Conservation (phyloP, 2,329 filamentous ascomycete species). For the Claviceps arundinis region DNA sequence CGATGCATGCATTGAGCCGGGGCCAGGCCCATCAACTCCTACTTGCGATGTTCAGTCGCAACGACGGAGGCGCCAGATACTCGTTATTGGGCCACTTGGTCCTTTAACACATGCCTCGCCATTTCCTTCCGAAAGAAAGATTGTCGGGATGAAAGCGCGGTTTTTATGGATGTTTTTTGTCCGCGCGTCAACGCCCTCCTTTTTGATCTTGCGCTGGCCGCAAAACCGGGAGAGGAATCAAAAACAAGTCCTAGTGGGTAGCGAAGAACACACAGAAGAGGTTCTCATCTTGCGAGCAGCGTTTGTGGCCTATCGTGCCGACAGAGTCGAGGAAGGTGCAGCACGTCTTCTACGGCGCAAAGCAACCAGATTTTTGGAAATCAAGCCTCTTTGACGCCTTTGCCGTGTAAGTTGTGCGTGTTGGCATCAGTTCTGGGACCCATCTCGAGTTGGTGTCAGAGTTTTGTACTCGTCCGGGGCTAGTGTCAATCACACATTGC, state of each 20-base stretch:
- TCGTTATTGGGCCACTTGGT: conserved; percentile 16
- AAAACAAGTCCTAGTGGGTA: conserved; percentile 89
- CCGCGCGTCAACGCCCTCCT: conserved; percentile 59
- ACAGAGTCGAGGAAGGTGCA: conserved; percentile 4
- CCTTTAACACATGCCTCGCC: conserved; percentile 31
- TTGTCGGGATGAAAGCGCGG: conserved; percentile 50
- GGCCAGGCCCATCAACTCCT: conserved; percentile 46
- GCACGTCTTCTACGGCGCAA: neutral
- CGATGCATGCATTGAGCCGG: conserved; percentile 32
- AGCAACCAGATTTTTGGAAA: neutral
- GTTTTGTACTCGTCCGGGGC: conserved; percentile 71
- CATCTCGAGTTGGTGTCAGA: conserved; percentile 91
- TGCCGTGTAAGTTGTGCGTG: neutral
- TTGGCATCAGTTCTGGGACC: conserved; percentile 46
- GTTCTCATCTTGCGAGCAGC: conserved; percentile 6
- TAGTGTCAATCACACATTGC: conserved; percentile 8
- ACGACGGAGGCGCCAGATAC: conserved; percentile 34
- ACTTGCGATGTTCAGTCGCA: conserved; percentile 28
- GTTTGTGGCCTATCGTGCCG: neutral
- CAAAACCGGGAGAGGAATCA: conserved; percentile 59
- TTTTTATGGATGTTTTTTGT: conserved; percentile 97
- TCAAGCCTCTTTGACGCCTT: neutral
- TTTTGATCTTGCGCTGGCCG: conserved; percentile 17
- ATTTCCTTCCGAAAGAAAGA: conserved; percentile 24
- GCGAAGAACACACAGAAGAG: conserved; percentile 72